Evolutionary conservation across 2,329 filamentous ascomycete genomes (phyloP).

Genomic region (Plenodomus tracheiphilus): DNA sequence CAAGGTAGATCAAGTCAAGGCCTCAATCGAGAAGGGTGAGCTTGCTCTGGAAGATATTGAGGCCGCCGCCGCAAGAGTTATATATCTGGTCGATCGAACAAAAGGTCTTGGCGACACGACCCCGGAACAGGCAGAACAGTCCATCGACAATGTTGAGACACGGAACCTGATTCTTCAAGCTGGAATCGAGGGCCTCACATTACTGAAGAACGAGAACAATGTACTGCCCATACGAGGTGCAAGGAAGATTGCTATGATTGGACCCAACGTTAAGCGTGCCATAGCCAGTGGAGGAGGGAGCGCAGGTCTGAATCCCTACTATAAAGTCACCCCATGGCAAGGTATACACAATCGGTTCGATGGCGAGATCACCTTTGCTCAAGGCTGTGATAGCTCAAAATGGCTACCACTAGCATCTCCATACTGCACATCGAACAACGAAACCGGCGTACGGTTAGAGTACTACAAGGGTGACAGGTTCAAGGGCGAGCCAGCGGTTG

Average conservation of each 20-base stretch:
- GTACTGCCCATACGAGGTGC: constrained; percentile 63
- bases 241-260: constrained; percentile 66
- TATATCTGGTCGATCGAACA: constrained; percentile 65
- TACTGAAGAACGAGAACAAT: constrained; percentile 65
- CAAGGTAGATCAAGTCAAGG: constrained; percentile 40
- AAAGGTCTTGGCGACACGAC: constrained; percentile 62
- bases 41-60: constrained; percentile 54
- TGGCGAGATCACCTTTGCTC: constrained; percentile 62
- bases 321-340: constrained; percentile 66
- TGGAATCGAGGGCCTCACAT: constrained; percentile 64
- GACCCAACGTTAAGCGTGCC: constrained; percentile 67
- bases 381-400: constrained; percentile 66
- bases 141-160: constrained; percentile 58
- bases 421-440: constrained; percentile 61
- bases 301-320: constrained; percentile 70
- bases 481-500: constrained; percentile 58
- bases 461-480: constrained; percentile 69
- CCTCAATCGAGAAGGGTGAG: constrained; percentile 40
- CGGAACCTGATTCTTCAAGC: constrained; percentile 63
- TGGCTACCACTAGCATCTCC: constrained; percentile 66
- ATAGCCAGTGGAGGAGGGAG: constrained; percentile 71
- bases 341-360: constrained; percentile 61
- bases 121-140: constrained; percentile 60
- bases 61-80: constrained; percentile 56
- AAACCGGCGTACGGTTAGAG: constrained; percentile 65